Base-by-base conservation (phyloP, 805 yeast species). In the Saturnispora dispora region DNA sequence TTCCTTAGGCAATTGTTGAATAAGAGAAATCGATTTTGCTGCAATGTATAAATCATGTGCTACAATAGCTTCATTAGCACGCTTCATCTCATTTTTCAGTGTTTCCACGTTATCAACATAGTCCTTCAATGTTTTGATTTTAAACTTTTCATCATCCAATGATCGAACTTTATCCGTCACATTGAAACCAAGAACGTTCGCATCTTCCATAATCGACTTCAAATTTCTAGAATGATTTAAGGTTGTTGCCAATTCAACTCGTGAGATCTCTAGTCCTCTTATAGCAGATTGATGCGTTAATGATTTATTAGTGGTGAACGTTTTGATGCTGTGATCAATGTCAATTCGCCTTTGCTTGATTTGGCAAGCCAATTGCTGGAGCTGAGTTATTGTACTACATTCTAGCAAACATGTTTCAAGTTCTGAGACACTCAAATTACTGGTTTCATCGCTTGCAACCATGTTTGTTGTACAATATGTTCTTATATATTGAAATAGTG, bases 41-140 rank as follows among this genome's bases (percentile, higher is more conserved):
- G 96, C 96, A n/a, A 77, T 63, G 28, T 76, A 78, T 86, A 93
- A 88, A 58, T 87, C 79, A 30, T 76, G 67, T 32, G 77, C 76
- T 35, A 79, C 83, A 49, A 91, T 74, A 5, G 96, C 86, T 46
- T 78, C 77, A 59, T 80, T 70, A 5, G 88, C 83, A 50, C 81
- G 81, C 41, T 77, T 72, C 10, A 91, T 75, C 57, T 81, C 79
- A 32, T 74, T 74, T 60, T 85, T 85, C 54, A 91, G 69, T n/a
- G 73, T 65, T 53, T 83, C 81, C 1, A 86, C 83, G 53, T 82
- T 70, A 37, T 75, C 71, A 3, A 88, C 91, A 61, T 82, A 88
- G 15, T 72, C 69, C 20, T 80, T 72, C 0, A 95, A 80, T 42
- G 74, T 68, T 47, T 74, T 68, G 15, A 90, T 86, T 37, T 85